phyloP scores from a whole-genome alignment of 2,329 filamentous ascomycete genomes.

The Sporothrix inflata region DNA sequence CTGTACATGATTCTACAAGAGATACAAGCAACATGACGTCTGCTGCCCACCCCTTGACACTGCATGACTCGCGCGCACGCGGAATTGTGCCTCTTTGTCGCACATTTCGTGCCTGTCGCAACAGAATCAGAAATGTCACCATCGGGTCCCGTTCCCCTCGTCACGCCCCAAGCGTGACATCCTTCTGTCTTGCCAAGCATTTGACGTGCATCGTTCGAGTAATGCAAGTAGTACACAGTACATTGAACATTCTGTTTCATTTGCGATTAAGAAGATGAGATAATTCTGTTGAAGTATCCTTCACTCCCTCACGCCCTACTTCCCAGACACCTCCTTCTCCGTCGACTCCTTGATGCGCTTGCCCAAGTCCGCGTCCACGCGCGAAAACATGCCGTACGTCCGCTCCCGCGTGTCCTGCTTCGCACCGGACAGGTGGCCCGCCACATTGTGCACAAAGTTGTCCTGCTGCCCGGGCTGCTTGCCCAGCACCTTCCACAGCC shows the following conservation, averaged over 20 bases:
- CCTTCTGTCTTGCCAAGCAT: slow-evolving; percentile 6
- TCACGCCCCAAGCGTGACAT: background rate
- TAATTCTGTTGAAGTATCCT: background rate
- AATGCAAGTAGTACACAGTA: background rate
- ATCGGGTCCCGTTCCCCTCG: background rate
- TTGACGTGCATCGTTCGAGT: slow-evolving; percentile 1
- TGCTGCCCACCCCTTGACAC: background rate
- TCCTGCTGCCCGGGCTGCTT: slow-evolving; percentile 60
- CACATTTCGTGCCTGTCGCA: slow-evolving; percentile 11
- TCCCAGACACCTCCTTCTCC: slow-evolving; percentile 46
- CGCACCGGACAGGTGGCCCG: slow-evolving; percentile 59
- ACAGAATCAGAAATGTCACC: background rate
- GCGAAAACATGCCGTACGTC: slow-evolving; percentile 64
- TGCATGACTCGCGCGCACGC: slow-evolving; percentile 12
- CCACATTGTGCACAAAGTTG: slow-evolving; percentile 62
- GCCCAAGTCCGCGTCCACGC: slow-evolving; percentile 59
- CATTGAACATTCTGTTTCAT: background rate
- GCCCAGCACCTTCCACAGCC: slow-evolving; percentile 55
- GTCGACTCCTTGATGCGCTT: slow-evolving; percentile 56
- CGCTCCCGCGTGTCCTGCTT: slow-evolving; percentile 58
- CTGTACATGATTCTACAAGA: background rate
- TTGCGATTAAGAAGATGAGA: background rate
- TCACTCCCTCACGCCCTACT: background rate
- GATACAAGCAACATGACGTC: background rate
- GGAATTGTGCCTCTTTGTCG: background rate